Evolutionary conservation across 2,329 filamentous ascomycete genomes (phyloP), one percentile per base, ranked within the genome.

Genomic region (Cercospora brassicicola): DNA sequence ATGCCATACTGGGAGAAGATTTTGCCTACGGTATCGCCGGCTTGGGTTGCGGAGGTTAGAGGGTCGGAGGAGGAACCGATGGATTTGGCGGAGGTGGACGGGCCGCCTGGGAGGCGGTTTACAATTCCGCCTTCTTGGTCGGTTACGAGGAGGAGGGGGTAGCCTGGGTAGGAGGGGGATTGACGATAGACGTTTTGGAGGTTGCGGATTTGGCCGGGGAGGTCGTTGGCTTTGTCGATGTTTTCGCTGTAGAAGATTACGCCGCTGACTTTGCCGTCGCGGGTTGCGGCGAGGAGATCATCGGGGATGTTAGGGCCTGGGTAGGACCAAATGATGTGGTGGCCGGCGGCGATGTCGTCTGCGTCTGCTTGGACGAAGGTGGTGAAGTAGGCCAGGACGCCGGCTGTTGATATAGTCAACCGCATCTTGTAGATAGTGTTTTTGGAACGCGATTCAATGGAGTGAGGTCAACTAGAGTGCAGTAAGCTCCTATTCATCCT

Each of bases 211-310:
- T 72, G 68, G 2, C 36, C 15, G 7, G 66, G 64, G 2, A 70
- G 62, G 23, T 67, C 53, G 28, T 45, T 30, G 11, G 66, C 66
- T 8, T 57, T 51, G 48, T 67, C 62, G 23, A 69, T 66, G 42
- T 70, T 72, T 33, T 68, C 70, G 48, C 64, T 65, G 53, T 67
- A 72, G 64, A 72, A 64, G 55, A 70, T 72, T 8, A 72, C 61
- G 20, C 70, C 70, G 13, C 70, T 68, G 55, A 72, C 64, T 65
- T 65, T 67, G 39, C 68, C 70, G 9, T 57, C 61, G 56, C 18
- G 56, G 1, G 69, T 62, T 4, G 68, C 63, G 30, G 64, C 30
- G 33, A 67, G 18, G 10, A 72, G 53, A 20, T 59, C 30, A 10
- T 67, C 62, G 6, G 68, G 68, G 13, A 72, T 57, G 8, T 18